Conservation (phyloP, 2,329 filamentous ascomycete genomes). For the Fusarium duplospermum region DNA sequence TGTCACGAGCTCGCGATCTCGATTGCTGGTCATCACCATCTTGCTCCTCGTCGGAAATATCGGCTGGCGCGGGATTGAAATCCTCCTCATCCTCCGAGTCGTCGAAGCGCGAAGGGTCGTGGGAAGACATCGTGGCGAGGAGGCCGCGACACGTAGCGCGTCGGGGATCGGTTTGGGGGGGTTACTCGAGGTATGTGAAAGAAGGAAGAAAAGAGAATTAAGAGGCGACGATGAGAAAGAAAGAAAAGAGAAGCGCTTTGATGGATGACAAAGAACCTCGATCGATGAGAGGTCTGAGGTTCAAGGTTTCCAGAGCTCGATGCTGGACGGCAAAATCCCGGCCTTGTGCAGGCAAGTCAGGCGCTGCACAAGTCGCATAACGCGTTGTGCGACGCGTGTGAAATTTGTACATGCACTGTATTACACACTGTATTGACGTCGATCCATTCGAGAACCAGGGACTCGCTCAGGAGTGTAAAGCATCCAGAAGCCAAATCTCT, state of each 20-base stretch:
- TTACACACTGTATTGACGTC: not conserved
- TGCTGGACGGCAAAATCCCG: conserved; percentile 33
- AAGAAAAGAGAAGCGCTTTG: conserved; percentile 19
- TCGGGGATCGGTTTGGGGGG: conserved; percentile 3
- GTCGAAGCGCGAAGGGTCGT: conserved; percentile 62
- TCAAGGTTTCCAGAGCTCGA: conserved; percentile 21
- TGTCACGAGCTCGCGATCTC: conserved; percentile 54
- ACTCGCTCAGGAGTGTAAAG: not conserved
- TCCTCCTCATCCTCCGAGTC: conserved; percentile 84
- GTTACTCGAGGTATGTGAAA: conserved; percentile 3
- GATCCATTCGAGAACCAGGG: not conserved
- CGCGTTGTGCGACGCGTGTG: conserved; percentile 5
- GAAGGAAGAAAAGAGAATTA: conserved; percentile 11
- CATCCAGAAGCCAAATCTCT: not conserved
- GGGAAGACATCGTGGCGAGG: conserved; percentile 57
- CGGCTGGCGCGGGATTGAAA: conserved; percentile 85
- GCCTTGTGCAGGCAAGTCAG: conserved; percentile 20
- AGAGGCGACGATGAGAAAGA: not conserved
- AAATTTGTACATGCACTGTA: not conserved
- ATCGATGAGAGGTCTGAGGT: conserved; percentile 24
- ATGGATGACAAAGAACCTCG: conserved; percentile 36
- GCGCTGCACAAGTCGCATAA: conserved; percentile 9
- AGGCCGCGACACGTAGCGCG: conserved; percentile 36
- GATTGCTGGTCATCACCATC: conserved; percentile 52
- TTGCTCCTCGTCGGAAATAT: conserved; percentile 72